These are phyloP conservation scores for Fomes fomentarius DNA, from an alignment of 1,284 basidiomycete species.

Conservation along the genomic window DNA sequence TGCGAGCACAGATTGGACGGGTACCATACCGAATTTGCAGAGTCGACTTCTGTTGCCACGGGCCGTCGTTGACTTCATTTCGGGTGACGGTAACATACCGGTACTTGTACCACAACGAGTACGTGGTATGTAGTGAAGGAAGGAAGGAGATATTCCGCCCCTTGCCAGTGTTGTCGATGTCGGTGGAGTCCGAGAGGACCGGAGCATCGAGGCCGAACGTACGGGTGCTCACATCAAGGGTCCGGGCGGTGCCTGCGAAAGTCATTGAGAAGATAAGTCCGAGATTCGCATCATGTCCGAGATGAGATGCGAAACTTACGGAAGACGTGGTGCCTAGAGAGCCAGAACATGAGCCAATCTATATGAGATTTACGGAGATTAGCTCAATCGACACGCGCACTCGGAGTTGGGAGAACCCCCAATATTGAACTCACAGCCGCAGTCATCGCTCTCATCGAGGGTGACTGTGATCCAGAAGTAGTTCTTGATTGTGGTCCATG, in stretches of 20 bases:
- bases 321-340: constrained; percentile 38
- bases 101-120: constrained; percentile 37
- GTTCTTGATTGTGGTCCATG: constrained; percentile 13
- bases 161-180: constrained; percentile 25
- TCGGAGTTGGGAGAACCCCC: too few species aligned
- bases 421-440: constrained; percentile 24
- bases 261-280: too few species aligned
- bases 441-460: constrained; percentile 34
- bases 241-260: constrained; percentile 36
- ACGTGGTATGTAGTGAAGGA: constrained; percentile 31
- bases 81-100: constrained; percentile 34
- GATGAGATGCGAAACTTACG: constrained; percentile 24
- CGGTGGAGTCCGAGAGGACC: constrained; percentile 13
- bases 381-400: constrained; percentile 8
- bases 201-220: constrained; percentile 26
- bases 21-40: constrained; percentile 32
- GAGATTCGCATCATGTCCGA: too few species aligned
- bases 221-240: constrained; percentile 35
- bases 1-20: background rate
- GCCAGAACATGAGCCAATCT: constrained; percentile 41
- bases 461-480: constrained; percentile 27
- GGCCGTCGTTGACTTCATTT: constrained; percentile 26
- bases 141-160: constrained; percentile 34
- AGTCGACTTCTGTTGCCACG: constrained; percentile 28
- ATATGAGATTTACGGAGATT: background rate